Evolutionary conservation across 2,329 filamentous ascomycete genomes (phyloP), one percentile per base, ranked within the genome.

Genomic region (Dissoconium aciculare): DNA sequence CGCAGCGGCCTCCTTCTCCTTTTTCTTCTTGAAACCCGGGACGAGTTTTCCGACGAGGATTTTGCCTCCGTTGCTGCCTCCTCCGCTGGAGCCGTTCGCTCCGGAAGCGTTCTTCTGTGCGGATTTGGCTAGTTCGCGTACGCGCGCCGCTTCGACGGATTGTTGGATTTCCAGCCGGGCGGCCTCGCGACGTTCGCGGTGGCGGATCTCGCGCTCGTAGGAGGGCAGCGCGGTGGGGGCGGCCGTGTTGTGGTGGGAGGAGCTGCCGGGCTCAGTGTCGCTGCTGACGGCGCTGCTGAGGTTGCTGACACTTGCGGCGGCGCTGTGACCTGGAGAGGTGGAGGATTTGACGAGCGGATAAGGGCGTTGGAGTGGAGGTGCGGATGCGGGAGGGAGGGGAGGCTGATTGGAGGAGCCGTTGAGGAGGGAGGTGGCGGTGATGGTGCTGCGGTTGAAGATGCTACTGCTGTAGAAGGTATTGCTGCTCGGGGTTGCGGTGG

Each of bases 171-270:
- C 42, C 26, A 40, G 27, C 30, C 39, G 36, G n/a, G 40, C 49
- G 17, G 28, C 40, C 30, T 47, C 47, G 25, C 42, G 32, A 28
- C 28, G 46, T 46, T 44, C 57, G 38, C 33, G 52, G 35, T 51
- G 47, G 9, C 46, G 39, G 13, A 48, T 36, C 32, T 54, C 50
- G 10, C 45, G 43, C 34, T 54, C 50, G 32, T 52, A 52, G 28
- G 40, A 49, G 4, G 51, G 51, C 12, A 54, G 38, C 3, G 51
- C 51, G 1, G 50, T 54, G 2, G 50, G 45, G 4, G 15, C 16
- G 28, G 23, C 39, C 27, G 36, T 38, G 6, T 8, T 8, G 25
- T 27, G 25, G n/a, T 23, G 19, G n/a, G n/a, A n/a, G n/a, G 19
- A 23, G n/a, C 15, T 23, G 4, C 23, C 19, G 28, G 43, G 38